A percentile compares a stretch with the other conserved stretches of the same genome.
phyloP scores from a whole-genome alignment of 495 filamentous ascomycete genomes.

The Saxophila tyrrhenica region DNA sequence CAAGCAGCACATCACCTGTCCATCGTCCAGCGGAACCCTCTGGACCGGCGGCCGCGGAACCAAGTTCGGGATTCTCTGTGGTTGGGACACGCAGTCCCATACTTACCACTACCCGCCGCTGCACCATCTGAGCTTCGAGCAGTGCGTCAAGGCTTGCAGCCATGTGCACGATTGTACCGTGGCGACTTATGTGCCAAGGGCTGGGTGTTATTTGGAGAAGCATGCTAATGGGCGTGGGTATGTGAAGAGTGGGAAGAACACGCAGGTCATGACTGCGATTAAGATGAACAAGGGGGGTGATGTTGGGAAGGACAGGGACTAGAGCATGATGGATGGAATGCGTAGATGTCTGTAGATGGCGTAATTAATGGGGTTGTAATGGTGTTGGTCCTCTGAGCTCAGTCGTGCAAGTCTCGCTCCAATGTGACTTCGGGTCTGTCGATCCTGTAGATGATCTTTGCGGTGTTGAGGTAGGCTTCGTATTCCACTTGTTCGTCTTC shows the following conservation, averaged over 20 bases:
- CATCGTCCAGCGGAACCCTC: not conserved
- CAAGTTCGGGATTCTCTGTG: not conserved
- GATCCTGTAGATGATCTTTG: conserved; percentile 12
- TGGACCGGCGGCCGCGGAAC: not conserved
- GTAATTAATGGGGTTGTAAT: not conserved
- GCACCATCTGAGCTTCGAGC: not conserved
- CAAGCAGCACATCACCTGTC: not conserved
- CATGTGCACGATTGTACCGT: not conserved
- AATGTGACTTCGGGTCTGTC: conserved; percentile 9
- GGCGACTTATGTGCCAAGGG: not conserved
- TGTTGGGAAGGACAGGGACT: not conserved
- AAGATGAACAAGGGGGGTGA: not conserved
- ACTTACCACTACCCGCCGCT: not conserved
- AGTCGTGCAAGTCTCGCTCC: conserved; percentile 10
- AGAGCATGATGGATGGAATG: not conserved
- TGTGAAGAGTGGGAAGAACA: not conserved
- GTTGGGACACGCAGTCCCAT: not conserved
- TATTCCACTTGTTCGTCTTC: conserved; percentile 12
- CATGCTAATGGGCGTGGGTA: not conserved
- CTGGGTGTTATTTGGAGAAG: not conserved
- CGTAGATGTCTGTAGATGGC: not conserved
- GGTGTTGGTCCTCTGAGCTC: not conserved
- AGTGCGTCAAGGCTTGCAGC: not conserved
- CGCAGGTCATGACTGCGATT: not conserved
- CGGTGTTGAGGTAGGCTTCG: conserved; percentile 16